Evolutionary conservation across 192 early-diverging fungal species (phyloP), one percentile per base, ranked within the genome.

Genomic region (Coemansia sp.): DNA sequence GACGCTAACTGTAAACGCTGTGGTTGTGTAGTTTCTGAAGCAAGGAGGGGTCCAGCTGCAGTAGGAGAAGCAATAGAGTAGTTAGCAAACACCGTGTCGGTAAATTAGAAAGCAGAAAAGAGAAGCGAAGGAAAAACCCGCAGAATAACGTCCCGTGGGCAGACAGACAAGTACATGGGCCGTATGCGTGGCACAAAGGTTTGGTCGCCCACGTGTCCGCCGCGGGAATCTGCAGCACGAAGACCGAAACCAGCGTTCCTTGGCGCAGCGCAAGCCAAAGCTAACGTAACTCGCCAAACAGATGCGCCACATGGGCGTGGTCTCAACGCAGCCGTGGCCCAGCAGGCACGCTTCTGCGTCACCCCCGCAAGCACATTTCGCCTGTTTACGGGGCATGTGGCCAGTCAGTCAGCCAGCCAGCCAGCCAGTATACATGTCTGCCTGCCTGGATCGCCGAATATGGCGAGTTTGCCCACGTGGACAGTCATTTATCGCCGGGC

Each of bases 141-240:
- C 35, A 28, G 48, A 50, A 28, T 16, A 50, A 28, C 24, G 27
- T 12, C n/a, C 24, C 18, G 16, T 49, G 22, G 16, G 47, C 14
- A 21, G 12, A 11, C 22, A 28, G 48, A 49, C 24, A 9, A 28
- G 16, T 16, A 10, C 24, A n/a, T n/a, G 12, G 28, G 28, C 24
- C 48, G 14, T 12, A 18, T 30, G 48, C 24, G 48, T 50, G 48
- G 48, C 28, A 50, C 48, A 50, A 50, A 50, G 48, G 48, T 28
- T 22, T 11, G 22, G 25, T 28, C 18, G 48, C 24, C 48, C 48
- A 50, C 48, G 48, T 50, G 48, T 50, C 48, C 22, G 48, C 24
- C 18, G 43, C 43, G 43, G 19, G 43, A 21, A 44, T 12, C 43
- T 44, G 43, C 43, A 44, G 19, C 16, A 21, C 43, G 19, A 21